A percentile compares a stretch with the other conserved stretches of the same genome.
Conservation (phyloP, 2,329 filamentous ascomycete species). For the Berkeleyomyces rouxiae region DNA sequence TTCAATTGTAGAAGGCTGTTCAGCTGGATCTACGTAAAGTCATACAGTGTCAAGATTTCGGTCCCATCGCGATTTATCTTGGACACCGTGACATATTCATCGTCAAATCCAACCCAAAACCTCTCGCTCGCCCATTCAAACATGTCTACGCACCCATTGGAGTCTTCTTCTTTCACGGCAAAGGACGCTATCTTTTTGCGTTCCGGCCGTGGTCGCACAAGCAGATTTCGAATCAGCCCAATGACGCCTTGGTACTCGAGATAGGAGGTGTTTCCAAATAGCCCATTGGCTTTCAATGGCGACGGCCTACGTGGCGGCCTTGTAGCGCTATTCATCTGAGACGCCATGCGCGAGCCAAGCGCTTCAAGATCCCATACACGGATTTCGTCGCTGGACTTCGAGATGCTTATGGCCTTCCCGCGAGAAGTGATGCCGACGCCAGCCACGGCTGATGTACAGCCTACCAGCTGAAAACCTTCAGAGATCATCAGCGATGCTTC, state of each 20-base stretch:
- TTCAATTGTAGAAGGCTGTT: no score
- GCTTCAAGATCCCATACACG: conserved; percentile 57
- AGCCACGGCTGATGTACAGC: conserved; percentile 78
- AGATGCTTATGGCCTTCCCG: conserved; percentile 83
- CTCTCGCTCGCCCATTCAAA: not conserved
- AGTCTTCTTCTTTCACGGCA: not conserved
- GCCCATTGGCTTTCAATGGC: not conserved
- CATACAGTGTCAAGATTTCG: not conserved
- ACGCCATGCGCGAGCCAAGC: conserved; percentile 29
- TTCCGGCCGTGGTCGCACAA: not conserved
- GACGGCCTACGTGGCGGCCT: not conserved
- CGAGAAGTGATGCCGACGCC: conserved; percentile 69
- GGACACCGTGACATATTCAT: not conserved
- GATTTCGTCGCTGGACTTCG: conserved; percentile 58
- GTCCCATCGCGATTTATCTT: not conserved
- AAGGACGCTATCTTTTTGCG: not conserved
- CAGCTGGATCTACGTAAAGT: not conserved
- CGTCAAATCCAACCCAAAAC: not conserved
- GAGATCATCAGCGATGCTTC: conserved; percentile 50
- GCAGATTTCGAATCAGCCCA: not conserved
- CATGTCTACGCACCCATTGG: not conserved
- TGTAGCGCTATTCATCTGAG: not conserved
- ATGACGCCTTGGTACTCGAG: not conserved
- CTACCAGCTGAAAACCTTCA: conserved; percentile 64
- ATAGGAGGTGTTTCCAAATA: not conserved